A percentile compares a stretch with the other conserved stretches of the same genome.
Evolutionary conservation across 108 stramenopile genomes (phyloP).

Genomic region (Cyclotella sp.): DNA sequence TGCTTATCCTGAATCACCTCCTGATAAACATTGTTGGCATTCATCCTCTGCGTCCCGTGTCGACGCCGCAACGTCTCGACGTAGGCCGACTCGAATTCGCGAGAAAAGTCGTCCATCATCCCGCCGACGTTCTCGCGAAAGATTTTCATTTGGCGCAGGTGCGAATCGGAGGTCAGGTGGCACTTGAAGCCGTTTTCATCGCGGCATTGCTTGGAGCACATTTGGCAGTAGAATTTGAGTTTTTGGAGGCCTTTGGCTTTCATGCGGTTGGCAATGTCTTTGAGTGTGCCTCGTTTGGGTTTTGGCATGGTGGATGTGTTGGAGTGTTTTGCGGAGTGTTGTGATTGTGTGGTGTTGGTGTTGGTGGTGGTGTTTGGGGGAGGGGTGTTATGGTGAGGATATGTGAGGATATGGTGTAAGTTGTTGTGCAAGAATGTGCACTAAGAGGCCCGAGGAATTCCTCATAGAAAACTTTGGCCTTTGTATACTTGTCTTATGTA

Average conservation of each 20-base stretch:
- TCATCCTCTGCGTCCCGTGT: constrained; percentile 92
- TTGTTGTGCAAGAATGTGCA: too few relatives aligned
- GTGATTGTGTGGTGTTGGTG: too few relatives aligned
- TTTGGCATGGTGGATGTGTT: constrained; percentile 66
- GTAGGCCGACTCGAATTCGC: constrained; percentile 89
- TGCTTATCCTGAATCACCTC: constrained; percentile 96
- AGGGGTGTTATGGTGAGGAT: too few relatives aligned
- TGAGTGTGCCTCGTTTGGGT: constrained; percentile 81
- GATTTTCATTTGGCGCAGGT: constrained; percentile 97
- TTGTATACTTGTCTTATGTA: too few relatives aligned
- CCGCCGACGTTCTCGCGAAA: constrained; percentile 87
- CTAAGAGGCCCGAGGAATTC: too few relatives aligned
- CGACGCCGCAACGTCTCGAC: constrained; percentile 87
- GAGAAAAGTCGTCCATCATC: constrained; percentile 78
- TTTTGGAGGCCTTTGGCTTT: constrained; percentile 97
- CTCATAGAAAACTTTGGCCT: too few relatives aligned
- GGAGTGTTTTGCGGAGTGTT: not conserved
- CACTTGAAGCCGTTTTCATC: constrained; percentile 99
- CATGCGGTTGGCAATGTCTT: constrained; percentile 92
- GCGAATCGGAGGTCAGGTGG: constrained; percentile 94
- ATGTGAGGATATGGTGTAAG: too few relatives aligned
- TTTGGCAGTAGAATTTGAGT: constrained; percentile 97
- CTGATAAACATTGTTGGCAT: constrained; percentile 98
- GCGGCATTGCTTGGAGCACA: constrained; percentile 98
- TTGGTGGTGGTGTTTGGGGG: too few relatives aligned